Evolutionary conservation across 1,284 basidiomycete genomes (phyloP).

Genomic region (Boletus holoroseus): DNA sequence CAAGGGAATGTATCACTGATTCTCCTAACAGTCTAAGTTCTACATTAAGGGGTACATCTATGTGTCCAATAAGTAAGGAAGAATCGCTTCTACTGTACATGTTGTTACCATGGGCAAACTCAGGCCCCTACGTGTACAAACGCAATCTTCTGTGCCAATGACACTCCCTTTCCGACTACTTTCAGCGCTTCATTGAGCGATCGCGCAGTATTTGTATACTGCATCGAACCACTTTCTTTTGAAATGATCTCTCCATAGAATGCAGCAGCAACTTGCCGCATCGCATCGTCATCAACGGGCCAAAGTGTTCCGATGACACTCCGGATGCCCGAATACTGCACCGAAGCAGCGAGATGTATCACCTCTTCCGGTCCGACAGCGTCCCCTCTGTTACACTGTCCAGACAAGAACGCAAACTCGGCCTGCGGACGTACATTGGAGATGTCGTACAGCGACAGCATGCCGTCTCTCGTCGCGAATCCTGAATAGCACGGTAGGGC

Average conservation of each 20-base stretch:
- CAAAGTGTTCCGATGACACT: conserved; percentile 25
- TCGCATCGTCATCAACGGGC: conserved; percentile 19
- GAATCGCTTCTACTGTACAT: background rate
- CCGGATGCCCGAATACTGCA: conserved; percentile 24
- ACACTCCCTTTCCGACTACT: conserved; percentile 9
- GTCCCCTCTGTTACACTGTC: conserved; percentile 21
- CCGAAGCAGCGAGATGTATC: conserved; percentile 19
- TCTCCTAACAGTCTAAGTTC: background rate
- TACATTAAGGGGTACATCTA: background rate
- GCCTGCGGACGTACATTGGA: conserved; percentile 22
- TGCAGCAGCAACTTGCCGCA: conserved; percentile 12
- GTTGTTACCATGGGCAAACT: background rate
- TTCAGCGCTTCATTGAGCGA: conserved; percentile 19
- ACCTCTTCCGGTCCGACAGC: conserved; percentile 11
- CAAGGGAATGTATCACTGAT: conserved; percentile 10
- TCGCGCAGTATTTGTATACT: conserved; percentile 18
- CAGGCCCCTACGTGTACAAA: conserved; percentile 30
- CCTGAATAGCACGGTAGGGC: conserved; percentile 23
- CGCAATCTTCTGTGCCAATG: conserved; percentile 23
- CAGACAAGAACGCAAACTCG: conserved; percentile 37
- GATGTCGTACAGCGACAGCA: conserved; percentile 28
- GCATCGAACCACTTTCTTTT: conserved; percentile 5
- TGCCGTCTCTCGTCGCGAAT: conserved; percentile 26
- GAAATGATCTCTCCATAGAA: conserved; percentile 25
- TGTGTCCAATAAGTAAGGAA: background rate